Base-by-base conservation (phyloP, 1,284 basidiomycete species). In the Sporisorium scitamineum region DNA sequence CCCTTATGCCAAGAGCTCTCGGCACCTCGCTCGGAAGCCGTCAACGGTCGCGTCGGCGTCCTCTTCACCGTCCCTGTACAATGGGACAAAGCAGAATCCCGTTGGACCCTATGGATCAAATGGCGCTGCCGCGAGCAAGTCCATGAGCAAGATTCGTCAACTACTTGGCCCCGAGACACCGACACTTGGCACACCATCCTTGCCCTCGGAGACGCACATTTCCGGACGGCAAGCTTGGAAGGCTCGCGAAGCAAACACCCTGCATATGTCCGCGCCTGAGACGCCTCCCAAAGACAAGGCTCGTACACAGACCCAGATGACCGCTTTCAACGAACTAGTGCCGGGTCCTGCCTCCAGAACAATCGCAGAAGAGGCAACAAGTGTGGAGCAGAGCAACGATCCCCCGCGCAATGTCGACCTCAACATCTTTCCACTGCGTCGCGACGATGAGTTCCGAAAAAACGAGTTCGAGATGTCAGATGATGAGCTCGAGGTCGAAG, bases 391-490 rank as follows among this genome's bases (percentile, higher is more conserved):
- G 22, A 58, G 61, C 24, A 13, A 53, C 6, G 62, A 70, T 27
- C 29, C 10, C 24, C 26, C 41, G 20, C 52, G 41, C 20, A 54
- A 41, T 8, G 20, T 75, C 29, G 72, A 70, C 24, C 51, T 45
- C 22, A 51, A 55, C 39, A 51, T 61, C 48, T 75, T 75, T 22
- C 72, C 72, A 3, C 26, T 70, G 41, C 63, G 72, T 34, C 62
- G 54, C 32, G 72, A 75, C 32, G 64, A 75, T 45, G 63, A 75
- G 60, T 75, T 75, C 50, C 29, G 59, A 1, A 52, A 44, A 22
- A 66, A 72, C 41, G 67, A 75, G 24, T 75, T 70, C 41, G 72
- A 75, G 37, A 61, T 54, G 47, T 56, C 71, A 11, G 71, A 74
- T n/a, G 71, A 74, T n/a, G 62, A 65, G 8, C n/a, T 42, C 3